A percentile compares a stretch with the other conserved stretches of the same genome.
These are phyloP conservation scores for Fusarium sp. DNA, from an alignment of 2,329 filamentous ascomycete species.

Conservation along the genomic window DNA sequence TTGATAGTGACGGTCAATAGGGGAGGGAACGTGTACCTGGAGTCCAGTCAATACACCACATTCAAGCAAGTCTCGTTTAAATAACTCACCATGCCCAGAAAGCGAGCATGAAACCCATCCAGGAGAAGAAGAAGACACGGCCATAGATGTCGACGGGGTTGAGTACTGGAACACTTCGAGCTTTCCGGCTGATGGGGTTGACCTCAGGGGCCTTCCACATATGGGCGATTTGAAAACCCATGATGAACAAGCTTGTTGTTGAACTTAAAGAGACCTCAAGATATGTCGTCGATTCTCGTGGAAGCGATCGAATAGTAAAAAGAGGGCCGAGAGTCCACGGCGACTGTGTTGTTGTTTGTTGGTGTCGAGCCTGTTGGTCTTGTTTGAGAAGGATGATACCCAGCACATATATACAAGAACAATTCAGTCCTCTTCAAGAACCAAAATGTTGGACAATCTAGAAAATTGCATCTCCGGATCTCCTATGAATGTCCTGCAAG, in stretches of 20 bases:
- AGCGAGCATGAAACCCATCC: conserved; percentile 86
- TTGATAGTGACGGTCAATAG: conserved; percentile 83
- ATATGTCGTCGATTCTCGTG: neutral
- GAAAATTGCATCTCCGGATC: conserved; percentile 43
- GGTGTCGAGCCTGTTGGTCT: conserved; percentile 25
- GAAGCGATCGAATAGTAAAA: neutral
- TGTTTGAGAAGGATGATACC: conserved; percentile 13
- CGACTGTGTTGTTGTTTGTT: conserved; percentile 24
- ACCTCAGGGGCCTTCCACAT: conserved; percentile 69
- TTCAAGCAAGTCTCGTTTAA: neutral
- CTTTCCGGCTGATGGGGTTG: conserved; percentile 88
- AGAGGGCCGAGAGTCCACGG: neutral
- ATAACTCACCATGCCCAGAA: conserved; percentile 81
- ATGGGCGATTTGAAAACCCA: conserved; percentile 46
- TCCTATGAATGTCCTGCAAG: conserved; percentile 32
- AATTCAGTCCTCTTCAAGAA: conserved; percentile 11
- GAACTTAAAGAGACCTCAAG: neutral
- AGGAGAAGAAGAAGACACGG: conserved; percentile 90
- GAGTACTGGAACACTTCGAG: conserved; percentile 80
- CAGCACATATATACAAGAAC: conserved; percentile 38
- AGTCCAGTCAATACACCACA: conserved; percentile 21
- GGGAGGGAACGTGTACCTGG: conserved; percentile 84
- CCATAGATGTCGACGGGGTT: conserved; percentile 86
- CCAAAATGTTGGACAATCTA: neutral
- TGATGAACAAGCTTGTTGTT: conserved; percentile 25